Base-by-base conservation (phyloP, 768 basidiomycete genomes). In the Crepidotus variabilis region DNA sequence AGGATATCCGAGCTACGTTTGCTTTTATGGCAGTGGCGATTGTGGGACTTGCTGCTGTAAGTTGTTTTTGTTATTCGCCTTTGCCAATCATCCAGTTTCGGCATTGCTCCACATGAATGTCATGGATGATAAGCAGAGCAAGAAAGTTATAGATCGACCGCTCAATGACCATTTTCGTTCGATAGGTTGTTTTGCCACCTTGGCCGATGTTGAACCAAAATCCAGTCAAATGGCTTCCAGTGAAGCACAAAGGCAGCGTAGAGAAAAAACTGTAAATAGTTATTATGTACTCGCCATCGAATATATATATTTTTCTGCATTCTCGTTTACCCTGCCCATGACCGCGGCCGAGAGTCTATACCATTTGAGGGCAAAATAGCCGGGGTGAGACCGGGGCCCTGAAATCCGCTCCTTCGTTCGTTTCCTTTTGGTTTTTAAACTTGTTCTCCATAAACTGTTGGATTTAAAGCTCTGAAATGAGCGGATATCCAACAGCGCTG, bases 171-270 rank as follows among this genome's bases (percentile, higher is more conserved):
- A 8, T 28, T 28, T 28, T 34, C 7, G 43, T 35, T 20, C 49
- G 2, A 16, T 59, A 90, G 89, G 68, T 77, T 48, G 73, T 84
- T 11, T 57, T 91, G 3, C 90, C 89, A 0, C 84, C 85, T 8
- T 92, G 90, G 90, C 79, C 84, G 0, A 71, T 80, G 69, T 88
- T 76, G 71, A 87, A 84, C 60, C 68, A 67, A 13, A 78, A 88
- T 64, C 82, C 85, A 14, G 82, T 87, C 35, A 73, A 77, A 59
- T 88, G 86, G 87, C 69, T 87, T 16, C 75, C 82, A 2, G 64
- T 59, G 54, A 57, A 57, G 48, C 59, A 63, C 39, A 59, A 63
- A 71, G 78, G 22, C 6, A 22, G 21, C 20, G 20, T 22, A 2
- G 47, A 49, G 47, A 49, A 21, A 49, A 49, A 21, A 21, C 47